Evolutionary conservation across 2,329 filamentous ascomycete species (phyloP).

Genomic region (Gaeumannomyces sp.): DNA sequence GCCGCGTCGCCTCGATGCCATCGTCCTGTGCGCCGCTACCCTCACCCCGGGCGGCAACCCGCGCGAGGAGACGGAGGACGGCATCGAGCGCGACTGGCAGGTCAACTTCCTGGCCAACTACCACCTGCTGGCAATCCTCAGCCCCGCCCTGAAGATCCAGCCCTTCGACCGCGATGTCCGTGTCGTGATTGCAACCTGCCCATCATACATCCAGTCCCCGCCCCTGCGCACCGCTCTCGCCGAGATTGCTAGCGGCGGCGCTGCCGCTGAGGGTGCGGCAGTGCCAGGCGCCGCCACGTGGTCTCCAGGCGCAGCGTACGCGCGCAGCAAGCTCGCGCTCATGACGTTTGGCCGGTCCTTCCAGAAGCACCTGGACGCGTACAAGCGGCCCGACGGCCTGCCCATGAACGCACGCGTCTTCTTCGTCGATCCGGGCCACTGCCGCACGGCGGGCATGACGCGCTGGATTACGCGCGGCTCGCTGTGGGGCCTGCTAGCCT

Average conservation of each 20-base stretch:
- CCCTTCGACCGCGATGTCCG: constrained; percentile 91
- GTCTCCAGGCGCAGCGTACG: constrained; percentile 52
- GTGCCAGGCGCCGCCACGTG: constrained; percentile 36
- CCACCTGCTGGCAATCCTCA: constrained; percentile 85
- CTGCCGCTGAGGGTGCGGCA: not conserved
- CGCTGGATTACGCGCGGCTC: constrained; percentile 83
- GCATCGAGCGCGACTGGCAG: constrained; percentile 85
- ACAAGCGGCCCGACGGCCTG: constrained; percentile 74
- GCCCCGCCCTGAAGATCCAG: constrained; percentile 82
- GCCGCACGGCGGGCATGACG: constrained; percentile 79
- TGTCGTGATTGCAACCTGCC: constrained; percentile 79
- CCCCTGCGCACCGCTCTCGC: constrained; percentile 50
- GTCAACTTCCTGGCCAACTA: constrained; percentile 95
- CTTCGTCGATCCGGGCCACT: constrained; percentile 79
- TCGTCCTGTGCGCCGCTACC: constrained; percentile 80
- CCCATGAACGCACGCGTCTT: constrained; percentile 79
- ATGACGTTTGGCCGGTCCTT: constrained; percentile 87
- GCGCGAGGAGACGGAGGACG: constrained; percentile 61
- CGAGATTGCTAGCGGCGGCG: too few species aligned
- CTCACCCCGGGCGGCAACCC: constrained; percentile 62
- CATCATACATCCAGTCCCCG: constrained; percentile 76
- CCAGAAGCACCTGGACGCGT: constrained; percentile 83
- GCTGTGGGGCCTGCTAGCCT: constrained; percentile 69
- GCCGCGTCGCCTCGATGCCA: constrained; percentile 80
- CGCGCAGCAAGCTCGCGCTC: constrained; percentile 68